Conservation (phyloP, 257 asterid species). For the Solanum neorickii region DNA sequence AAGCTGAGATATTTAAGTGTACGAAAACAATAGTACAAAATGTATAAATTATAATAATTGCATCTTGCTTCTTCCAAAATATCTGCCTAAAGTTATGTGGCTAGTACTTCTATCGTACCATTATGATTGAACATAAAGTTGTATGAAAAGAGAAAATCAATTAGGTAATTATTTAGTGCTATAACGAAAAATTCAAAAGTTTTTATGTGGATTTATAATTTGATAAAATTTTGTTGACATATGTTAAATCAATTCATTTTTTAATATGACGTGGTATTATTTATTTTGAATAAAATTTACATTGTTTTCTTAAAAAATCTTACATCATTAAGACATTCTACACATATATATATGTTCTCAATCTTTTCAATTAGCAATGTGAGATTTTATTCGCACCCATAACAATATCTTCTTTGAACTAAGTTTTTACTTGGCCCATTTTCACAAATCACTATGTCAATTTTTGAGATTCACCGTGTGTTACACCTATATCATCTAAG, state of each 20-base stretch:
- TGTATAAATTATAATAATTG: background rate
- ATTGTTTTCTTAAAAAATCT: background rate
- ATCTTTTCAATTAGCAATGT: accelerated
- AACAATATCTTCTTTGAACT: background rate
- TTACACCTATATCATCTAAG: background rate
- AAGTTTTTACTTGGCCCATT: background rate
- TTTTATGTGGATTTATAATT: background rate
- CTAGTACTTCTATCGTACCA: background rate
- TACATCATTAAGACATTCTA: background rate
- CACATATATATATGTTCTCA: no score
- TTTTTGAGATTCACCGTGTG: background rate
- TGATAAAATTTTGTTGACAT: background rate
- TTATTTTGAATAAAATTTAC: background rate
- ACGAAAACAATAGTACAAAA: background rate
- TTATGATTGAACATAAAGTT: background rate
- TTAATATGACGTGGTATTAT: background rate
- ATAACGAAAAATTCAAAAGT: background rate
- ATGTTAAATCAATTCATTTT: no score
- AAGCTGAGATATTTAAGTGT: background rate
- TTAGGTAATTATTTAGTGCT: background rate
- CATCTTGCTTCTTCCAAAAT: background rate
- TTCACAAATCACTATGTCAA: no score
- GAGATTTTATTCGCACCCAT: background rate
- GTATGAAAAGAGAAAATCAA: background rate
- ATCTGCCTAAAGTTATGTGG: background rate